Base-by-base conservation (phyloP, 257 asterid species). In the Salvia miltiorrhiza region DNA sequence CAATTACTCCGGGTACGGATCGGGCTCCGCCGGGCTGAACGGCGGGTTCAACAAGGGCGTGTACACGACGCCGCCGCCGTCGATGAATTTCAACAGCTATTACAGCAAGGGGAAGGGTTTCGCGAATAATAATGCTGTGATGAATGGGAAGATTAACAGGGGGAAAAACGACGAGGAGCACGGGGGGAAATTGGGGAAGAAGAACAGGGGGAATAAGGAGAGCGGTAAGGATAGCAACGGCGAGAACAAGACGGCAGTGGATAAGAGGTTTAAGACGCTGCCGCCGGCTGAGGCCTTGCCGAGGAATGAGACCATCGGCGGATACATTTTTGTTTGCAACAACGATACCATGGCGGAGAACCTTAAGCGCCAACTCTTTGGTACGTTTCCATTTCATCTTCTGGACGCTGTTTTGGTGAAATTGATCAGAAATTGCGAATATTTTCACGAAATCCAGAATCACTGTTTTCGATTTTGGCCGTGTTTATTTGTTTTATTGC, bases 271-370 rank as follows among this genome's bases (percentile, higher is more conserved):
- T 70, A 94, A 94, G 83, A 91, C 99, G 40, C 73, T 94, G 68
- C 99, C 99, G 12, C 92, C 97, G 12, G 82, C 99, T 0, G 99
- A 94, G 63, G 72, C 97, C 6, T 24, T 94, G 84, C 97, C 98
- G n/a, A 83, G 99, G 75, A 87, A 91, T 67, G 99, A 94, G 76
- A 91, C 93, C 0, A 83, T 94, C 19, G 99, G 99, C 12, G 99
- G 99, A 0, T 94, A 94, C 75, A 94, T 94, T 28, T 94, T 94
- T 63, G 99, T 94, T 5, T 94, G 99, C 80, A 94, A 94, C 74
- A 94, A 94, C 70, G 99, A 94, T 79, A 94, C 99, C 33, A 94
- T 94, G 97, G 86, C 89, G 8, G 99, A 94, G 69, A 91, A 94
- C 81, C 96, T 94, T 79, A 85, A 89, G 78, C 88, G 99, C 76